These are phyloP conservation scores for Ophiocordyceps camponoti-rufipedis DNA, from an alignment of 2,329 filamentous ascomycete genomes.

Conservation along the genomic window DNA sequence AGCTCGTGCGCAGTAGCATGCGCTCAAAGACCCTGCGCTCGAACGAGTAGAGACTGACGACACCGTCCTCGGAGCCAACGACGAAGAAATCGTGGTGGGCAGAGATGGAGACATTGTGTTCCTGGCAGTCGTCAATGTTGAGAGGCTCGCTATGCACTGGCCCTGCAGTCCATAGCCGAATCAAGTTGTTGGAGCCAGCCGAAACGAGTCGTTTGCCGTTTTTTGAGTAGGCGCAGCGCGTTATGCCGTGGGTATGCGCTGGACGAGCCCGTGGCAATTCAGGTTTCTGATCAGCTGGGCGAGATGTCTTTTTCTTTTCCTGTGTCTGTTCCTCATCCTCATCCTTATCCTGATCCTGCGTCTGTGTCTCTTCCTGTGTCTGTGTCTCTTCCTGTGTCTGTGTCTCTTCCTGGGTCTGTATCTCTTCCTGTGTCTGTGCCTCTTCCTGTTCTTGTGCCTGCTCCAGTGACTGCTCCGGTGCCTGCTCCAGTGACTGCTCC, in stretches of 20 bases:
- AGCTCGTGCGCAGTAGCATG: constrained; percentile 65
- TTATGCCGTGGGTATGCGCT: constrained; percentile 71
- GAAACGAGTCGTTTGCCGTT: constrained; percentile 77
- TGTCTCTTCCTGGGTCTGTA: no score
- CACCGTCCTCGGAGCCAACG: constrained; percentile 82
- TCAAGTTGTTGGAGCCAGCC: constrained; percentile 82
- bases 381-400: no score
- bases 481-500: no score
- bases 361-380: no score
- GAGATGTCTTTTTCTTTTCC: no score
- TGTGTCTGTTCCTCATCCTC: no score
- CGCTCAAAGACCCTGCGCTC: constrained; percentile 56
- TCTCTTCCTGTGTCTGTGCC: no score
- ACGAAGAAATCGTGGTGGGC: constrained; percentile 70
- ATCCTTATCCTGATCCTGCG: no score
- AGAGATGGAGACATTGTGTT: constrained; percentile 66
- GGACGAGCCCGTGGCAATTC: constrained; percentile 42
- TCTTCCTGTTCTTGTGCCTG: no score
- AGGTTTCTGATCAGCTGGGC: background rate
- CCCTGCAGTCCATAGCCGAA: constrained; percentile 80
- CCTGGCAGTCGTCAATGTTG: constrained; percentile 80
- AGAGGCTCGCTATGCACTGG: constrained; percentile 71
- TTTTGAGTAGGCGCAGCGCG: constrained; percentile 76
- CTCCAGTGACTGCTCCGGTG: no score
- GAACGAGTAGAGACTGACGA: constrained; percentile 86